These are phyloP conservation scores for Apiotrichum gamsii DNA, from an alignment of 1,284 basidiomycete genomes.

Conservation along the genomic window DNA sequence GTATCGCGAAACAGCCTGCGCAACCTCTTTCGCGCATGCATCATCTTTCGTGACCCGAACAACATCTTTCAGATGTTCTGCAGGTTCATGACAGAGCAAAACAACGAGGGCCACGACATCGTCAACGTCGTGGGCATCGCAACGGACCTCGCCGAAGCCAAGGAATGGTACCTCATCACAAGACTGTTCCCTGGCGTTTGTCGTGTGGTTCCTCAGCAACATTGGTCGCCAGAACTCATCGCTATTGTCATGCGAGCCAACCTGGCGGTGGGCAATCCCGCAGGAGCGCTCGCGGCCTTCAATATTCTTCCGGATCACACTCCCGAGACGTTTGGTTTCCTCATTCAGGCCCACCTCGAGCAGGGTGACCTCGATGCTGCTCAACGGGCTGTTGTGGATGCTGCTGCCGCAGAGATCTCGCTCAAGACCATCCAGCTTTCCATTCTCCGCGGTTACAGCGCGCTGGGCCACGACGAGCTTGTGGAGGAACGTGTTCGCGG, in stretches of 20 bases:
- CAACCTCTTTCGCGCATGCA: too few species aligned
- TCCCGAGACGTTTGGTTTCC: background rate
- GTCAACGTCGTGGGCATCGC: slow-evolving; percentile 17
- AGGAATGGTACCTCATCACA: slow-evolving; percentile 20
- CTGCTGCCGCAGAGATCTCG: background rate
- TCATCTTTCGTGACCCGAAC: too few species aligned
- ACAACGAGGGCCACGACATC: too few species aligned
- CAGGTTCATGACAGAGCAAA: too few species aligned
- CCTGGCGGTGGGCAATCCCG: slow-evolving; percentile 20
- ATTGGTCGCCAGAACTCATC: slow-evolving; percentile 18
- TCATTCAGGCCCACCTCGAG: slow-evolving; percentile 28
- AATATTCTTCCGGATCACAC: background rate
- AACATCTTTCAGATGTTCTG: too few species aligned
- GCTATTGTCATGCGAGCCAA: slow-evolving; percentile 25
- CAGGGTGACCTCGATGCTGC: slow-evolving; percentile 20
- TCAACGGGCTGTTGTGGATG: background rate
- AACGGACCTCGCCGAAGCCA: slow-evolving; percentile 9
- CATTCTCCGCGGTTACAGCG: slow-evolving; percentile 31
- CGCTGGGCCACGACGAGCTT: slow-evolving; percentile 23
- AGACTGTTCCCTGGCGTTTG: slow-evolving; percentile 14
- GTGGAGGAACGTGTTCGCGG: slow-evolving; percentile 28
- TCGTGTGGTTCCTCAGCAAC: too few species aligned
- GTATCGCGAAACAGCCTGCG: too few species aligned
- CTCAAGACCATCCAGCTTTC: slow-evolving; percentile 22
- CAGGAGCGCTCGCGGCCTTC: slow-evolving; percentile 25